These are phyloP conservation scores for Heritiera littoralis DNA, from an alignment of 345 rosid species.

Conservation along the genomic window DNA sequence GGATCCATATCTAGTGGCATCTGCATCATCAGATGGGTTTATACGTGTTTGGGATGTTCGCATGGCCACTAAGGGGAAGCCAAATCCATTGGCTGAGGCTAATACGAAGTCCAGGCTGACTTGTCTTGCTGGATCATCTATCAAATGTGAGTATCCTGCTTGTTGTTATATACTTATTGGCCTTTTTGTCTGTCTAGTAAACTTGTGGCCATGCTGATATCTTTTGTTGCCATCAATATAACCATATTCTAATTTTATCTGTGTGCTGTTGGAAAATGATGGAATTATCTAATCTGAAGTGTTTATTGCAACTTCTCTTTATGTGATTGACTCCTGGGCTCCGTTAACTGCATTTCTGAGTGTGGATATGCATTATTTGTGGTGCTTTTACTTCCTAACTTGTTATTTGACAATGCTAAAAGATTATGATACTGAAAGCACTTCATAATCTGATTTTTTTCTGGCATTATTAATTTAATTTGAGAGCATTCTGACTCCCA, in stretches of 20 bases:
- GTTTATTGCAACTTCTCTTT: neutral
- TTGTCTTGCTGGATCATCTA: slow-evolving; percentile 83
- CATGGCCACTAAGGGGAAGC: slow-evolving; percentile 59
- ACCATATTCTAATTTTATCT: neutral
- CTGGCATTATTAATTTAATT: neutral
- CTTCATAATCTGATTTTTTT: neutral
- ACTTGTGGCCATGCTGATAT: neutral
- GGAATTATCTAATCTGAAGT: neutral
- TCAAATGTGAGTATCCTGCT: slow-evolving; percentile 53
- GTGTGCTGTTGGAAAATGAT: neutral
- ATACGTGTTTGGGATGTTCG: slow-evolving; percentile 96
- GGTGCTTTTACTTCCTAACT: neutral
- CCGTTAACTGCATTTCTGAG: neutral
- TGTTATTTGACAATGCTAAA: neutral
- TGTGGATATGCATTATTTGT: slow-evolving; percentile 6
- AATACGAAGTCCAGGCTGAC: slow-evolving; percentile 86
- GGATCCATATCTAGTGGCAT: slow-evolving; percentile 70
- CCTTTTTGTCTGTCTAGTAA: slow-evolving; percentile 5
- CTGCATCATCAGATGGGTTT: slow-evolving; percentile 90
- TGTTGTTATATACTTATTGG: neutral
- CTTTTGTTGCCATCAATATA: neutral
- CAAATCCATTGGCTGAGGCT: slow-evolving; percentile 76
- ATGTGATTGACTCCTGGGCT: neutral
- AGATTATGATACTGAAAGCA: neutral
- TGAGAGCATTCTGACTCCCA: neutral